phyloP scores from a whole-genome alignment of 345 rosid genomes.

The Salix udensis region DNA sequence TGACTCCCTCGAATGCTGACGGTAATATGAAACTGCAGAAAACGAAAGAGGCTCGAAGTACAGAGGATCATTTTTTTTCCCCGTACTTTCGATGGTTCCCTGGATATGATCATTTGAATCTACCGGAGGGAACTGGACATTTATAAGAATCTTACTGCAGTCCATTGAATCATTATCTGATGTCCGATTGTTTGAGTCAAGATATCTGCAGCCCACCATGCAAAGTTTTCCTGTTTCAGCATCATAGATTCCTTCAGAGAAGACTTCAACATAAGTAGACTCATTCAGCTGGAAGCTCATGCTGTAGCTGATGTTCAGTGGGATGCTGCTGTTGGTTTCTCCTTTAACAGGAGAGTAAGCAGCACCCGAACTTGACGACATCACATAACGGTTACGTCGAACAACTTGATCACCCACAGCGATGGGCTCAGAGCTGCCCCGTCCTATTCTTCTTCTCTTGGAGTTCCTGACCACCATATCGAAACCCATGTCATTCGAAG shows the following conservation, averaged over 20 bases:
- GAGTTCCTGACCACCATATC: conserved; percentile 14
- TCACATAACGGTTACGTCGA: neutral
- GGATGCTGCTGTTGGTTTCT: neutral
- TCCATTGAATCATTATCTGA: conserved; percentile 1
- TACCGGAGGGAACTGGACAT: conserved; percentile 19
- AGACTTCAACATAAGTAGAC: conserved; percentile 7
- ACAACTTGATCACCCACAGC: conserved; percentile 26
- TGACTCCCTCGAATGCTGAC: neutral
- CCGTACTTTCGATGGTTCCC: conserved; percentile 8
- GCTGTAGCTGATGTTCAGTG: conserved; percentile 30
- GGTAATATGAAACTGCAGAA: conserved; percentile 12
- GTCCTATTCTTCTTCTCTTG: neutral
- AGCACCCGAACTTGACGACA: neutral
- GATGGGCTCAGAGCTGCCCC: conserved; percentile 19
- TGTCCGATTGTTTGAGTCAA: neutral
- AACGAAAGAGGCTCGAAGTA: conserved; percentile 4
- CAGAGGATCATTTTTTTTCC: neutral
- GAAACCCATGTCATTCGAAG: conserved; percentile 21
- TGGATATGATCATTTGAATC: conserved; percentile 11
- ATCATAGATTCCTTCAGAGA: conserved; percentile 33
- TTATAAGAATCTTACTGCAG: conserved; percentile 12
- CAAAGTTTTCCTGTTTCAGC: conserved; percentile 28
- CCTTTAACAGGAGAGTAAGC: neutral
- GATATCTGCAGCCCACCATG: conserved; percentile 21
- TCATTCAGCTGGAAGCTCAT: conserved; percentile 29